Evolutionary conservation across 2,329 filamentous ascomycete genomes (phyloP), one percentile per base, ranked within the genome.

Genomic region (Penicillium hordei): DNA sequence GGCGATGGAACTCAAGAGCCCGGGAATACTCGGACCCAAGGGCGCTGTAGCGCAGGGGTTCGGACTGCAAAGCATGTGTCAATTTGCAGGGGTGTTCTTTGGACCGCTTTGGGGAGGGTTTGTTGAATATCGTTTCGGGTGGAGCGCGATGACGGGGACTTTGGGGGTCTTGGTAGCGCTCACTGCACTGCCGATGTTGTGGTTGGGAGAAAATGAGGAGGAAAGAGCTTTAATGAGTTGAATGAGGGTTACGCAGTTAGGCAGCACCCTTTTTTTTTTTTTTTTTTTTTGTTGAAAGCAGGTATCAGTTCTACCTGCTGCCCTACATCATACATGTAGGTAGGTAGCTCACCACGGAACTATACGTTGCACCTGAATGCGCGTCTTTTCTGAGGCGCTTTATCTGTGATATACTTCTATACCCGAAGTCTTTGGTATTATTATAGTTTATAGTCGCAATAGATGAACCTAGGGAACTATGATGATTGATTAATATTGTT

Each of bases 1-100:
- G 21, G 77, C 75, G 0, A 85, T 85, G 87, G 59, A 89, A 77
- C 6, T 85, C 86, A 65, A 81, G 85, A 58, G 85, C 81, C 64
- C 82, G 82, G 38, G 90, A 87, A 73, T 95, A 88, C 68, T 89
- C 83, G 57, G 86, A 8, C 53, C 60, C 13, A 60, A 64, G 12
- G 65, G 66, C 0, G 85, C 86, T 0, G 87, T 87, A 66, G 86
- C 85, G 2, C 86, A 89, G 70, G 76, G 88, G 0, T 89, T 88
- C 68, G 85, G 83, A 3, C 74, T 89, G 58, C 86, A 84, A 64
- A 84, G 81, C n/a, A 81, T 88, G 77, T 79, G 85, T 0, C 88
- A 86, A 69, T 83, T 81, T 58, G 72, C 77, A 0, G 86, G 87
- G 0, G 71, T 88, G 51, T 82, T 85, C 0, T 52, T 87, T 6